Conservation (phyloP, 805 yeast genomes). For the Spathaspora hagerdaliae region DNA sequence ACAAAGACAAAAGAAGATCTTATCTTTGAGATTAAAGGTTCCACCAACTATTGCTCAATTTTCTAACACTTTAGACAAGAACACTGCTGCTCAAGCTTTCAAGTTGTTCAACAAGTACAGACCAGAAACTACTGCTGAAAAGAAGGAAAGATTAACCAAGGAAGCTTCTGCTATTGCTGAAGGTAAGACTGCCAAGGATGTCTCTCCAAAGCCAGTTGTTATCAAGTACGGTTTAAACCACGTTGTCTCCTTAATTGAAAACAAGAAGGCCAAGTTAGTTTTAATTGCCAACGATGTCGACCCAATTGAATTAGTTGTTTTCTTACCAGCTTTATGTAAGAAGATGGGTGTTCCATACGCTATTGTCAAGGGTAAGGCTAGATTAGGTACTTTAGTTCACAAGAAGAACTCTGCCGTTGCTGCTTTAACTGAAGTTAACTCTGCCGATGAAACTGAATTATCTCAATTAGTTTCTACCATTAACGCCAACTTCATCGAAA, state of each 20-base stretch:
- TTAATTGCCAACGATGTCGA: slow-evolving; percentile 98
- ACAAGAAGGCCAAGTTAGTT: slow-evolving; percentile 97
- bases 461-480: slow-evolving; percentile 90
- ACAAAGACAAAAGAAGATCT: slow-evolving; percentile 98
- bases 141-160: slow-evolving; percentile 98
- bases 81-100: slow-evolving; percentile 96
- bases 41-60: slow-evolving; percentile 98
- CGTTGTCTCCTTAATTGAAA: slow-evolving; percentile 94
- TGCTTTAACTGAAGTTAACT: slow-evolving; percentile 90
- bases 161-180: slow-evolving; percentile 99
- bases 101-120: slow-evolving; percentile 98
- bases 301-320: slow-evolving; percentile 96
- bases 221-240: slow-evolving; percentile 99
- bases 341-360: slow-evolving; percentile 94
- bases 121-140: slow-evolving; percentile 96
- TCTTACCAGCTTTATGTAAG: slow-evolving; percentile 98
- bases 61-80: slow-evolving; percentile 94
- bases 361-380: slow-evolving; percentile 43
- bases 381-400: slow-evolving; percentile 74
- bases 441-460: slow-evolving; percentile 93
- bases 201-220: slow-evolving; percentile 92
- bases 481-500: slow-evolving; percentile 88
- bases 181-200: slow-evolving; percentile 96
- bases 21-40: slow-evolving; percentile 93
- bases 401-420: slow-evolving; percentile 96